phyloP scores from a whole-genome alignment of 768 basidiomycete genomes.

The Lactarius sanguifluus region DNA sequence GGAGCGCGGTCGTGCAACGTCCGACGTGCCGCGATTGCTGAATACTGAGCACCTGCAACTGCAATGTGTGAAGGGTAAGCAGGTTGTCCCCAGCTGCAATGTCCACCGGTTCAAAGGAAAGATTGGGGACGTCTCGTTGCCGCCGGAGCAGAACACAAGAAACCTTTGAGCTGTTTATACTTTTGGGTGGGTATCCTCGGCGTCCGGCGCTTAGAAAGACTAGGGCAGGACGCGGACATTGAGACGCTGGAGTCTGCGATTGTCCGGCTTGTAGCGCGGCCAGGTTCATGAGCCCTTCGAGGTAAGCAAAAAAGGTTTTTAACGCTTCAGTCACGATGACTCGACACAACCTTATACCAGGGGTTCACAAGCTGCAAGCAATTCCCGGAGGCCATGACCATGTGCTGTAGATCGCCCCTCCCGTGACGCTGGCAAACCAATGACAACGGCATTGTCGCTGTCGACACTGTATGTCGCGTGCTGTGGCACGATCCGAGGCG shows the following conservation, averaged over 20 bases:
- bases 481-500: not conserved
- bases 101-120: slow-evolving; percentile 14
- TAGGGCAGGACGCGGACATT: not conserved
- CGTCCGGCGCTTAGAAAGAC: not conserved
- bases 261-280: slow-evolving; percentile 2
- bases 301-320: not conserved
- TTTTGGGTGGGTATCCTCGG: not conserved
- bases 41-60: slow-evolving; percentile 19
- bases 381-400: slow-evolving; percentile 22
- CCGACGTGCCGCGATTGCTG: slow-evolving; percentile 3
- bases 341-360: slow-evolving; percentile 3
- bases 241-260: not conserved
- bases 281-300: slow-evolving; percentile 17
- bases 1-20: slow-evolving; percentile 19
- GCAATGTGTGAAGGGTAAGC: slow-evolving; percentile 23
- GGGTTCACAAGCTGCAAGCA: slow-evolving; percentile 19
- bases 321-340: not conserved
- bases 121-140: slow-evolving; percentile 6
- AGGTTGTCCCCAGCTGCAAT: slow-evolving; percentile 16
- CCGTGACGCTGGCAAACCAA: slow-evolving; percentile 19
- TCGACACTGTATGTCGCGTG: slow-evolving; percentile 27
- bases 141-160: slow-evolving; percentile 16
- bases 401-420: slow-evolving; percentile 21
- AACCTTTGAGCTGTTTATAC: slow-evolving; percentile 17
- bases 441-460: slow-evolving; percentile 21